Evolutionary conservation across 805 yeast species (phyloP).

Genomic region (Schwanniomyces occidentalis): DNA sequence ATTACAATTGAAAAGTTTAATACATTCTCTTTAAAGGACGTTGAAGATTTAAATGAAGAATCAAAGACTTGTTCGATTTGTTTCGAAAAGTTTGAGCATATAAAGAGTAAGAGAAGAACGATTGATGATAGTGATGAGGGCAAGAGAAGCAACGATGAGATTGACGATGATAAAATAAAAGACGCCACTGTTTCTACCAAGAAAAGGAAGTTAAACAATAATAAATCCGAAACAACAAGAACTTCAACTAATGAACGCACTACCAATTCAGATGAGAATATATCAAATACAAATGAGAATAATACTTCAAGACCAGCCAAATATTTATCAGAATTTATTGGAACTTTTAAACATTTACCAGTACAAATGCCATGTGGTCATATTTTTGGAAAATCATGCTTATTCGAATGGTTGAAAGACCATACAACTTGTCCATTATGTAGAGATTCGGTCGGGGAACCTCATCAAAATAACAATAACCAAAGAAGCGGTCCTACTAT

Average conservation of each 20-base stretch:
- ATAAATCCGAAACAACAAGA: too few species aligned
- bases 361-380: conserved; percentile 83
- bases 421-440: conserved; percentile 87
- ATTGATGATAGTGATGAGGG: too few species aligned
- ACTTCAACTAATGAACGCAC: too few species aligned
- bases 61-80: conserved; percentile 58
- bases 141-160: too few species aligned
- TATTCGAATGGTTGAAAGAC: conserved; percentile 76
- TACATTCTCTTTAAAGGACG: conserved; percentile 40
- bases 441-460: conserved; percentile 50
- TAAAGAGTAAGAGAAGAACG: conserved; percentile 5
- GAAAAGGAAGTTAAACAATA: too few species aligned
- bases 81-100: conserved; percentile 47
- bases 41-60: conserved; percentile 3
- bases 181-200: too few species aligned
- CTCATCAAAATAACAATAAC: neutral
- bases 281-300: too few species aligned
- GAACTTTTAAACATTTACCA: conserved; percentile 54
- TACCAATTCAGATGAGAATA: too few species aligned
- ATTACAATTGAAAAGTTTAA: conserved; percentile 54
- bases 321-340: conserved; percentile 20
- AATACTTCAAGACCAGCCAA: conserved; percentile 5
- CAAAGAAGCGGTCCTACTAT: conserved; percentile 2
- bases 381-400: conserved; percentile 81
- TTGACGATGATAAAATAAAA: too few species aligned